Evolutionary conservation across 371 early-diverging fungal genomes (phyloP).

Genomic region (Basidiobolus meristosporus): DNA sequence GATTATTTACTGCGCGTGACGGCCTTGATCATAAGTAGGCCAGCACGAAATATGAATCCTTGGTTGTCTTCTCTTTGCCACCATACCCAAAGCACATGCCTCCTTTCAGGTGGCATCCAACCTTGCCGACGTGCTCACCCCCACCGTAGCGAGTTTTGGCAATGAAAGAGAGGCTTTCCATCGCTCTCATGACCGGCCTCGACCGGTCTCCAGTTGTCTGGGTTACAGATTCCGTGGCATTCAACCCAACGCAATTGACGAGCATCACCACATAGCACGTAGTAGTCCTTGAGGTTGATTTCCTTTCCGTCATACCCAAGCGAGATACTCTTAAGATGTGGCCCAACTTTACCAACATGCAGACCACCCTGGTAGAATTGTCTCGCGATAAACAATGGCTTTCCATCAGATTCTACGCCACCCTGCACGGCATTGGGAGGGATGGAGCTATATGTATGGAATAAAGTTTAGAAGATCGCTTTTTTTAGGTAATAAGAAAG

Average conservation of each 20-base stretch:
- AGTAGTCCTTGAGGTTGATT: conserved; percentile 13
- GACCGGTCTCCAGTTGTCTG: conserved; percentile 7
- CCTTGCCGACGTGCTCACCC: conserved; percentile 20
- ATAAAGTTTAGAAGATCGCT: too few relatives aligned
- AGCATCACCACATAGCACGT: conserved; percentile 22
- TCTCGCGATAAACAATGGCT: conserved; percentile 2
- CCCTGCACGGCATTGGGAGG: too few relatives aligned
- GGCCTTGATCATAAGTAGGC: too few relatives aligned
- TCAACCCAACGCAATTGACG: conserved; percentile 17
- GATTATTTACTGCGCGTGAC: too few relatives aligned
- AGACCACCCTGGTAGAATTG: conserved; percentile 13
- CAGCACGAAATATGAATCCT: background rate
- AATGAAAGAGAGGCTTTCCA: conserved; percentile 16
- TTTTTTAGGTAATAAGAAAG: too few relatives aligned
- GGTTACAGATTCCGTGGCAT: conserved; percentile 8
- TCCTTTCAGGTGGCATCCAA: conserved; percentile 9
- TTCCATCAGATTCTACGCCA: conserved; percentile 3
- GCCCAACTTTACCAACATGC: conserved; percentile 24
- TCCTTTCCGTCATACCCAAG: conserved; percentile 19
- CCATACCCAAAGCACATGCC: conserved; percentile 12
- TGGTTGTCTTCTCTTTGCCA: conserved; percentile 4
- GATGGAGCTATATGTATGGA: too few relatives aligned
- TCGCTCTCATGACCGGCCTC: conserved; percentile 19
- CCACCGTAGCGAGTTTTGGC: conserved; percentile 13
- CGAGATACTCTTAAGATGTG: conserved; percentile 15